These are phyloP conservation scores for Allium sativum DNA, from an alignment of 106 monocot species.

Conservation along the genomic window DNA sequence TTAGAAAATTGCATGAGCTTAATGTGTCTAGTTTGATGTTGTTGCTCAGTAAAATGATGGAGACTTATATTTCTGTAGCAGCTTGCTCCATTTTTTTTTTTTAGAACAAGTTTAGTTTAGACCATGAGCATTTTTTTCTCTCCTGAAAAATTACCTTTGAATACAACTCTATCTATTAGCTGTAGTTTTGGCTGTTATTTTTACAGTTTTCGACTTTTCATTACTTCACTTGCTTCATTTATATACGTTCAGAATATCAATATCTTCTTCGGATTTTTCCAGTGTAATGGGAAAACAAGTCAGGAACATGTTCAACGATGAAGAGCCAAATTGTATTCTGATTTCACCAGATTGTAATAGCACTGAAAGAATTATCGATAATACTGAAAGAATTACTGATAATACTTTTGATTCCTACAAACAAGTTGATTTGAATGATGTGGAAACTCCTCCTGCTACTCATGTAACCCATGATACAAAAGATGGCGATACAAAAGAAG, in stretches of 20 bases:
- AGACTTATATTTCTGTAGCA: too few relatives aligned
- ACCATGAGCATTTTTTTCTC: too few relatives aligned
- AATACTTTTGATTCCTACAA: conserved; percentile 1
- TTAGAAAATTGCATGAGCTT: too few relatives aligned
- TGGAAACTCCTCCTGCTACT: conserved; percentile 5
- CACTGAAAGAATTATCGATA: conserved; percentile 1
- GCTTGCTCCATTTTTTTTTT: too few relatives aligned
- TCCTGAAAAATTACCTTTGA: too few relatives aligned
- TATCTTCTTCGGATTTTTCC: conserved; percentile 1
- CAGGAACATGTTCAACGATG: conserved; percentile 11
- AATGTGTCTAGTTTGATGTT: too few relatives aligned
- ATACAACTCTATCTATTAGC: too few relatives aligned
- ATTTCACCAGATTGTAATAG: conserved; percentile 6
- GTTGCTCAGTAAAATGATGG: too few relatives aligned
- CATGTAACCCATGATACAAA: conserved; percentile 3
- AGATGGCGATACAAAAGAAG: conserved; percentile 4
- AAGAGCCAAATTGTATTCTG: conserved; percentile 16
- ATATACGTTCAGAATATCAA: neutral
- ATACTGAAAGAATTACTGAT: neutral
- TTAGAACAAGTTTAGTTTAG: too few relatives aligned
- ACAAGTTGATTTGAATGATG: conserved; percentile 6
- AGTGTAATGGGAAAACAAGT: conserved; percentile 23
- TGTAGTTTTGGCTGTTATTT: too few relatives aligned
- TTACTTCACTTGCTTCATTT: neutral
- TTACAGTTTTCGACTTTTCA: too few relatives aligned